Evolutionary conservation across 352 stramenopile species (phyloP), one percentile per base, ranked within the genome.

Genomic region (Globisporangium rhizosaccharum): DNA sequence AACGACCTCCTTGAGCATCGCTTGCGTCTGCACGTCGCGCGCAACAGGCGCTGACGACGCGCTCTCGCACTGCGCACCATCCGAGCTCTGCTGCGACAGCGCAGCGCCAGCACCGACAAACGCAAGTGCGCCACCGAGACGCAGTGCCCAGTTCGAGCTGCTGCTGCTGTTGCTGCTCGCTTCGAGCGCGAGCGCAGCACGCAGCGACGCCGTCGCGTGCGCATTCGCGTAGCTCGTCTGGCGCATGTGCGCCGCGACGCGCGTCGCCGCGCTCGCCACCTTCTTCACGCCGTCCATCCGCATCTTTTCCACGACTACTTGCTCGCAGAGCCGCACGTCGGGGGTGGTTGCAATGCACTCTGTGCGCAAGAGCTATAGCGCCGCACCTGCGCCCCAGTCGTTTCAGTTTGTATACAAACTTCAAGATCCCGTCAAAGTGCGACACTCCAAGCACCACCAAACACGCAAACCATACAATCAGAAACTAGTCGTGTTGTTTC

Each of bases 1-100:
- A 49, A 94, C 76, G 23, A 92, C 82, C 57, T 94, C 82, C 58
- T 87, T 88, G 37, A 92, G 78, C 76, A 89, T 88, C 44, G 77
- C 67, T 53, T 87, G 76, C 46, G 79, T 86, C 39, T 72, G 65
- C 37, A 65, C 72, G 51, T 88, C 75, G 33, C 68, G 73, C 42
- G 71, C 73, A 45, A 82, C 72, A 17, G 75, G 73, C 44, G 68
- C 70, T 9, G 59, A 56, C 28, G 66, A 41, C 12, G 64, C 51
- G 33, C 61, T 63, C 33, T 83, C 73, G 23, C 73, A 75, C 62
- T 71, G 58, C 51, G 67, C 53, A 36, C 25, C 41, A 25, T n/a
- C 42, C 20, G 46, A 11, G 48, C 2, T 37, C 10, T 15, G 18
- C 12, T 44, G 17, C 20, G n/a, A 30, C 14, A 53, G 55, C 39